Evolutionary conservation across 768 basidiomycete species (phyloP).

Genomic region (Podaxis sp.): DNA sequence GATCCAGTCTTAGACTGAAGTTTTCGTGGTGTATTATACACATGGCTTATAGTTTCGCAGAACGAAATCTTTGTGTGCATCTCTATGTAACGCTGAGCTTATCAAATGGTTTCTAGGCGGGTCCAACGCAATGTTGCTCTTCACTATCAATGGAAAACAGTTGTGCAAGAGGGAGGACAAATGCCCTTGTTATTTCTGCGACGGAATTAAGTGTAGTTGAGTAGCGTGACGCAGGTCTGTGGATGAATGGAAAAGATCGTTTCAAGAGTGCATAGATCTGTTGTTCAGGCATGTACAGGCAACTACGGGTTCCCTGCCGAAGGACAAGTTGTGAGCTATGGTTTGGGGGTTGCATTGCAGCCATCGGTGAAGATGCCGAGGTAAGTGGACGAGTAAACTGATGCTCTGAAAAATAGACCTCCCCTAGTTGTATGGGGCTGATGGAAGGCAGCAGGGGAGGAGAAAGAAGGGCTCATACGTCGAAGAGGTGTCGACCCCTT

Average conservation of each 20-base stretch:
- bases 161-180: slow-evolving; percentile 67
- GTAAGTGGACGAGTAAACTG: slow-evolving; percentile 76
- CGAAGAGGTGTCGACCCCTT: slow-evolving; percentile 62
- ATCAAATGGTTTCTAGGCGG: slow-evolving; percentile 40
- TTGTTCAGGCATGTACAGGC: slow-evolving; percentile 77
- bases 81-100: not conserved
- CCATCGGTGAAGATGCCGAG: slow-evolving; percentile 44
- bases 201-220: slow-evolving; percentile 68
- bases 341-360: slow-evolving; percentile 13
- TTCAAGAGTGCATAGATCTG: slow-evolving; percentile 80
- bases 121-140: slow-evolving; percentile 28
- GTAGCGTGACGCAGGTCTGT: slow-evolving; percentile 83
- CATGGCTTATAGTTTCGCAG: not conserved
- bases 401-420: slow-evolving; percentile 87
- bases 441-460: slow-evolving; percentile 42
- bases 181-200: slow-evolving; percentile 59
- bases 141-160: slow-evolving; percentile 21
- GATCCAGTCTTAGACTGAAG: not conserved
- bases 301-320: slow-evolving; percentile 17
- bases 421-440: slow-evolving; percentile 90
- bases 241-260: slow-evolving; percentile 79
- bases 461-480: slow-evolving; percentile 58
- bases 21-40: not conserved
- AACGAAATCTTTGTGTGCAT: not conserved
- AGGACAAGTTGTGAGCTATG: not conserved